phyloP scores from a whole-genome alignment of 495 filamentous ascomycete genomes.

The Tetracladium setigerum region DNA sequence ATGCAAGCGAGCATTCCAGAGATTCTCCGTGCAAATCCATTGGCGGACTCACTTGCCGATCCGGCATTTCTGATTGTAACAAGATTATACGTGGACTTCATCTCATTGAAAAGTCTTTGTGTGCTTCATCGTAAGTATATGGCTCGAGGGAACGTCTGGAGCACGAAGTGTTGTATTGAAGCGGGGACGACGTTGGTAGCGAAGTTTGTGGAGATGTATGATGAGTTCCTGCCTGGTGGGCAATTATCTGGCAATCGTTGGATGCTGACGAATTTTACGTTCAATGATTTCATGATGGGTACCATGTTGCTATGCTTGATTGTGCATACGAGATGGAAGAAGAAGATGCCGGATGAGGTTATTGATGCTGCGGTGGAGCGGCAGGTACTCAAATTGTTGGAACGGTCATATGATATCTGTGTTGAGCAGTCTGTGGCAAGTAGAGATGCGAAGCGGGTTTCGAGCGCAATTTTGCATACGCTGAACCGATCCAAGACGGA shows the following conservation, averaged over 20 bases:
- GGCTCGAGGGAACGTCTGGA: conserved; percentile 3
- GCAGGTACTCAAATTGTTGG: too few relatives aligned
- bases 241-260: conserved; percentile 30
- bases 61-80: conserved; percentile 29
- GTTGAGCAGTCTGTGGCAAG: too few relatives aligned
- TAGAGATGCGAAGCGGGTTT: not conserved
- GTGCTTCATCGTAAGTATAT: conserved; percentile 33
- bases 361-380: too few relatives aligned
- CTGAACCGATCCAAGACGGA: not conserved
- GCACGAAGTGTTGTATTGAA: conserved; percentile 29
- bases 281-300: conserved; percentile 39
- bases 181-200: conserved; percentile 31
- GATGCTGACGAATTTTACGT: conserved; percentile 32
- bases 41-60: conserved; percentile 29
- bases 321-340: too few relatives aligned
- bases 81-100: conserved; percentile 25
- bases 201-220: conserved; percentile 29
- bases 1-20: conserved; percentile 24
- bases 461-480: not conserved
- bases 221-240: conserved; percentile 29
- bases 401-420: too few relatives aligned
- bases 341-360: too few relatives aligned
- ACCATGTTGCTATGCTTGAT: conserved; percentile 35
- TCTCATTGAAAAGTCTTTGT: conserved; percentile 30
- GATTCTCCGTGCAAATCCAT: conserved; percentile 23